These are phyloP conservation scores for Trichoderma asperellum DNA, from an alignment of 2,329 filamentous ascomycete species.

Conservation along the genomic window DNA sequence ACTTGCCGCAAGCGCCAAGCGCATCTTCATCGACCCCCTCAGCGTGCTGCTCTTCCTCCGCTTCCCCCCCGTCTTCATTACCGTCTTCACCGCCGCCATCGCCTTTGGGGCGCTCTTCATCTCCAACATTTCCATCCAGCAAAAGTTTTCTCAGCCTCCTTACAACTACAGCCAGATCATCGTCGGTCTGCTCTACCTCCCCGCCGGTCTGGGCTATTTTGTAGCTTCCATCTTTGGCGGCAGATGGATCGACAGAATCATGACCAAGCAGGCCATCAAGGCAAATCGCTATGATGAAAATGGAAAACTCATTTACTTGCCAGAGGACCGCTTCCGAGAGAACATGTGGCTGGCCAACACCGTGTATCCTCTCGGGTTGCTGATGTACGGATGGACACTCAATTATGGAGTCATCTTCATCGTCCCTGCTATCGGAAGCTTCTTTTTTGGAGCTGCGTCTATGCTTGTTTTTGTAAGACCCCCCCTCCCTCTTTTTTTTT, in stretches of 20 bases:
- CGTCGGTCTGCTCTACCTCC: slow-evolving; percentile 77
- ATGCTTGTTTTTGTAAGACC: slow-evolving; percentile 75
- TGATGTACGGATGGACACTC: slow-evolving; percentile 79
- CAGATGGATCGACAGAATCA: slow-evolving; percentile 78
- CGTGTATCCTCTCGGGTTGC: slow-evolving; percentile 69
- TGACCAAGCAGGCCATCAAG: slow-evolving; percentile 73
- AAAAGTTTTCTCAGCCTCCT: slow-evolving; percentile 66
- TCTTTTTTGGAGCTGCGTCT: slow-evolving; percentile 74
- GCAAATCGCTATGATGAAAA: slow-evolving; percentile 69
- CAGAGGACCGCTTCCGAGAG: slow-evolving; percentile 81
- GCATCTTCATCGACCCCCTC: slow-evolving; percentile 72
- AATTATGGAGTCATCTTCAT: slow-evolving; percentile 68
- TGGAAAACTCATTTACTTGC: slow-evolving; percentile 68
- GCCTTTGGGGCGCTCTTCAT: slow-evolving; percentile 77
- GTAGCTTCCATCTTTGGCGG: slow-evolving; percentile 22
- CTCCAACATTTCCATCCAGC: slow-evolving; percentile 76
- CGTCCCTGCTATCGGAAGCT: slow-evolving; percentile 65
- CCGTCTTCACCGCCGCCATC: slow-evolving; percentile 73
- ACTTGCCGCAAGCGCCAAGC: slow-evolving; percentile 58
- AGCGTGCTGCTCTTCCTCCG: slow-evolving; percentile 71
- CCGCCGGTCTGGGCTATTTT: slow-evolving; percentile 70
- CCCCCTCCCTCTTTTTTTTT: no score
- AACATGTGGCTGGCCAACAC: slow-evolving; percentile 77
- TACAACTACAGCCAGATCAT: slow-evolving; percentile 72
- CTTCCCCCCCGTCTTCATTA: slow-evolving; percentile 73